phyloP scores from a whole-genome alignment of 805 yeast genomes.

The Pichia ethanolica region DNA sequence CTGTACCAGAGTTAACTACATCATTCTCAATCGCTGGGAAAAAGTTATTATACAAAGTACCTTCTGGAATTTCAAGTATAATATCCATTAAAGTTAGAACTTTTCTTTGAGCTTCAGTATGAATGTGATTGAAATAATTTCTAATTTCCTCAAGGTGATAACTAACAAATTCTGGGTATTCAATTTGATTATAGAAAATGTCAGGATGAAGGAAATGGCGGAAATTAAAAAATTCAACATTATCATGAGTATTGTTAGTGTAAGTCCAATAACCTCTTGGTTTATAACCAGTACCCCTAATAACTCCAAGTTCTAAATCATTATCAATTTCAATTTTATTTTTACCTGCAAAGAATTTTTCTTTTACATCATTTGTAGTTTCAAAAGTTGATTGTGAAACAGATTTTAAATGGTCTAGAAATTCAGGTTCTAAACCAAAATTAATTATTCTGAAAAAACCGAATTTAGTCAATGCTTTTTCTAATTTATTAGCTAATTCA shows the following conservation, averaged over 20 bases:
- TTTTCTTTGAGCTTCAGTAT: constrained; percentile 30
- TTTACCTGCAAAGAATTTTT: constrained; percentile 33
- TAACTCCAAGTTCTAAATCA: constrained; percentile 32
- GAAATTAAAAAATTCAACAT: constrained; percentile 38
- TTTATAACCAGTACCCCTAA: constrained; percentile 41
- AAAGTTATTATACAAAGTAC: constrained; percentile 31
- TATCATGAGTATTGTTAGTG: constrained; percentile 36
- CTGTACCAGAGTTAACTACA: constrained; percentile 31
- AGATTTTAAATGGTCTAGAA: constrained; percentile 30
- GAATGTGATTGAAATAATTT: constrained; percentile 33
- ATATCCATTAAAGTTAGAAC: constrained; percentile 36
- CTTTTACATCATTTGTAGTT: constrained; percentile 33
- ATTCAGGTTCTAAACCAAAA: constrained; percentile 31
- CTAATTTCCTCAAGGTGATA: constrained; percentile 34
- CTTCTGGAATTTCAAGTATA: constrained; percentile 41
- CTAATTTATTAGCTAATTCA: constrained; percentile 31
- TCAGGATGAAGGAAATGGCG: constrained; percentile 32
- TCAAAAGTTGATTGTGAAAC: constrained; percentile 36
- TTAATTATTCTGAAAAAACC: constrained; percentile 39
- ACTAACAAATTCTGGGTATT: constrained; percentile 35
- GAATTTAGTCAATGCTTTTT: constrained; percentile 32
- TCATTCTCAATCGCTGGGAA: constrained; percentile 30
- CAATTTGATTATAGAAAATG: constrained; percentile 21
- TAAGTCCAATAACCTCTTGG: constrained; percentile 43
- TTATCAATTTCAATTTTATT: constrained; percentile 20